Conservation (phyloP, 768 basidiomycete genomes). For the Lentinula raphanica region DNA sequence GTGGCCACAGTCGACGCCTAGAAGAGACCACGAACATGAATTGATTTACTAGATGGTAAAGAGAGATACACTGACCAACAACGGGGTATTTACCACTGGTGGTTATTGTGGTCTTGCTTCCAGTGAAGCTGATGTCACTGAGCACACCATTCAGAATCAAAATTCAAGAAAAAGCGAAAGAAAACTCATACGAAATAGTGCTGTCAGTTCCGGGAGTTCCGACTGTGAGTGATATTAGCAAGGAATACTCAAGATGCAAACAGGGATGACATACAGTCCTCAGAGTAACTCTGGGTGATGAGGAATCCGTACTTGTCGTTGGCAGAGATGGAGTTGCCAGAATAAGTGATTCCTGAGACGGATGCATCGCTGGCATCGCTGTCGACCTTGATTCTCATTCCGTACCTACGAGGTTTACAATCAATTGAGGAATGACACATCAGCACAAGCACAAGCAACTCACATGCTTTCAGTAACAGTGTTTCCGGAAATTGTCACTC, state of each 20-base stretch:
- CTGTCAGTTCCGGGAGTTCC: constrained; percentile 39
- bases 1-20: constrained; percentile 5
- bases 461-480: constrained; percentile 17
- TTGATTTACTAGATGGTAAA: not conserved
- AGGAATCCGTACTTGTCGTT: constrained; percentile 35
- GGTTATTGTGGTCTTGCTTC: not conserved
- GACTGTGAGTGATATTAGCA: constrained; percentile 16
- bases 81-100: not conserved
- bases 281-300: constrained; percentile 29
- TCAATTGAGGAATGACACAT: too few species aligned
- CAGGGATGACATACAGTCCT: constrained; percentile 10
- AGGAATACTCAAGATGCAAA: not conserved
- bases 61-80: not conserved
- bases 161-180: not conserved
- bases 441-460: constrained; percentile 19
- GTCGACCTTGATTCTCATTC: constrained; percentile 10
- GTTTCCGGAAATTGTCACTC: constrained; percentile 17
- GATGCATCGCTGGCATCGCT: constrained; percentile 23
- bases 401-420: constrained; percentile 27
- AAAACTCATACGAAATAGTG: constrained; percentile 22
- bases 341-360: constrained; percentile 30
- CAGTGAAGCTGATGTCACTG: constrained; percentile 2
- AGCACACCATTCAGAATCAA: not conserved
- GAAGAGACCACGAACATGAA: not conserved
- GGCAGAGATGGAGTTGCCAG: constrained; percentile 32